Conservation (phyloP, 768 basidiomycete genomes). For the Trametopsis cervina region DNA sequence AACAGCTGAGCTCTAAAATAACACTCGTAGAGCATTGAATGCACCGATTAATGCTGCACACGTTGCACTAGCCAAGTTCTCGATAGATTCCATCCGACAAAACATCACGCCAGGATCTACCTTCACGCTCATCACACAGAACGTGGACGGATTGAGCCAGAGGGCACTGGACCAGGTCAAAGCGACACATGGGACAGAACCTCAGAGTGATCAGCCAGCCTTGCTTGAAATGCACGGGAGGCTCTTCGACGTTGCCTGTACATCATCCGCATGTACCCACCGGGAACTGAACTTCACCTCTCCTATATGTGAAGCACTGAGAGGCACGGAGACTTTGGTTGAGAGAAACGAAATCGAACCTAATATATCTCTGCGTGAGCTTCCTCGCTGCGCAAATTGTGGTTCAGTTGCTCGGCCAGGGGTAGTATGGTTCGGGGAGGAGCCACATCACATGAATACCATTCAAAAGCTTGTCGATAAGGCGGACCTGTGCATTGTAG, state of each 20-base stretch:
- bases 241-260: constrained; percentile 49
- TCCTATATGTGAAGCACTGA: constrained; percentile 17
- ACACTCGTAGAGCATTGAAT: constrained; percentile 33
- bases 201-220: constrained; percentile 1
- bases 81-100: constrained; percentile 30
- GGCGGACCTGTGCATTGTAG: constrained; percentile 31
- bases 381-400: constrained; percentile 28
- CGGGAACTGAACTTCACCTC: constrained; percentile 29
- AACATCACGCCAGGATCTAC: constrained; percentile 33
- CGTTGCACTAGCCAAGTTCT: constrained; percentile 38
- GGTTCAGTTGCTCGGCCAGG: constrained; percentile 28
- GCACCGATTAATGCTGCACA: constrained; percentile 54
- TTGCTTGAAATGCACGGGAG: constrained; percentile 57
- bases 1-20: constrained; percentile 10
- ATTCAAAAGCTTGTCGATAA: constrained; percentile 22
- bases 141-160: constrained; percentile 49
- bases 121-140: constrained; percentile 50
- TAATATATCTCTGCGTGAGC: constrained; percentile 17
- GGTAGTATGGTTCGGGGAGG: constrained; percentile 39
- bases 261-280: constrained; percentile 32
- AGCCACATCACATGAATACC: constrained; percentile 20
- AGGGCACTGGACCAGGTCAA: constrained; percentile 29
- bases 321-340: constrained; percentile 20
- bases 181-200: background rate
- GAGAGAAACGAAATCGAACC: constrained; percentile 25